A percentile compares a stretch with the other conserved stretches of the same genome.
phyloP scores from a whole-genome alignment of 768 basidiomycete genomes.

The Pholiota molesta region DNA sequence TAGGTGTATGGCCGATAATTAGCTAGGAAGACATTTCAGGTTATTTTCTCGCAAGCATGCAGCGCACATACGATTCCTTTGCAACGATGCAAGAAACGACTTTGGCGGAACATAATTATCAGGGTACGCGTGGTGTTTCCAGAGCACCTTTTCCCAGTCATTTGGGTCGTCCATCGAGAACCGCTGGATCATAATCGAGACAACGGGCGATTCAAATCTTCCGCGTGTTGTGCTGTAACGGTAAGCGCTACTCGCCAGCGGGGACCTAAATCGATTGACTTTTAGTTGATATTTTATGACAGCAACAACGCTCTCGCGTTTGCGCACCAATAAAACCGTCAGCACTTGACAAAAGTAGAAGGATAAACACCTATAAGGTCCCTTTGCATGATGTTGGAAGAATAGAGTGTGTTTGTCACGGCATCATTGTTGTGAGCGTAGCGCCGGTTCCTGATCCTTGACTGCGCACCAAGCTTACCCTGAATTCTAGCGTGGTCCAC shows the following conservation, averaged over 20 bases:
- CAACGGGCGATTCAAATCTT: not conserved
- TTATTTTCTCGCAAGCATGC: not conserved
- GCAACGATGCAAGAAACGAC: slow-evolving; percentile 77
- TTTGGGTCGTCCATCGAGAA: slow-evolving; percentile 9
- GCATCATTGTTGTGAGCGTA: not conserved
- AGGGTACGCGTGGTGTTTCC: slow-evolving; percentile 73
- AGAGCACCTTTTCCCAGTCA: slow-evolving; percentile 75
- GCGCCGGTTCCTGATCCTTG: slow-evolving; percentile 7
- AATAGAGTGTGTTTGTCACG: slow-evolving; percentile 1
- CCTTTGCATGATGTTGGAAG: slow-evolving; percentile 1
- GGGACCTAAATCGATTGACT: not conserved
- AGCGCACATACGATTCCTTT: slow-evolving; percentile 64
- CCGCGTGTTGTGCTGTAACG: not conserved
- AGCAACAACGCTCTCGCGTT: not conserved
- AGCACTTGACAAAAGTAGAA: slow-evolving; percentile 6
- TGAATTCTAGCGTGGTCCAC: not conserved
- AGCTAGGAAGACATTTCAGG: slow-evolving; percentile 43
- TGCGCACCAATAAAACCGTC: not conserved
- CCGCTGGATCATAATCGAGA: not conserved
- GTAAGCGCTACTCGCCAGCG: slow-evolving; percentile 8
- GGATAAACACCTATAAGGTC: not conserved
- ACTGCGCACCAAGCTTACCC: not conserved
- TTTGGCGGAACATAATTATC: slow-evolving; percentile 84
- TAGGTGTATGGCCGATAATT: slow-evolving; percentile 83
- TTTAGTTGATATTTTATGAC: slow-evolving; percentile 5